Conservation (phyloP, 2,329 filamentous ascomycete genomes). For the Cytospora leucostoma region DNA sequence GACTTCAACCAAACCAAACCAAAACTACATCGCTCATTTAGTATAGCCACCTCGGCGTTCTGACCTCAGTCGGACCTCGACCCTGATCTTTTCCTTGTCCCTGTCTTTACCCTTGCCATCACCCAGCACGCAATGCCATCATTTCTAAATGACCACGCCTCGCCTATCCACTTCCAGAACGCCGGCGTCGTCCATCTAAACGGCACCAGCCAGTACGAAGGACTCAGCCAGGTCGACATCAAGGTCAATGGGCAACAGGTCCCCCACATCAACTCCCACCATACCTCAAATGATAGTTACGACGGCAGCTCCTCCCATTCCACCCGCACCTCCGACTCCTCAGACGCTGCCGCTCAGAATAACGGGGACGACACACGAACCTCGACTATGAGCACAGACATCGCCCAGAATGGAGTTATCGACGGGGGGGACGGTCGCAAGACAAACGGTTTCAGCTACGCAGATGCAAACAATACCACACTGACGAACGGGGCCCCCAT, state of each 20-base stretch:
- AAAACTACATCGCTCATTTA: slow-evolving; percentile 19
- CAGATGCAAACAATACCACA: slow-evolving; percentile 29
- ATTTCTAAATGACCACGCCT: slow-evolving; percentile 51
- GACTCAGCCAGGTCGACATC: slow-evolving; percentile 31
- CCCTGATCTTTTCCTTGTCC: not conserved
- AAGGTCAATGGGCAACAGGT: slow-evolving; percentile 38
- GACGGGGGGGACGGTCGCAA: slow-evolving; percentile 34
- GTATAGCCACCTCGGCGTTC: slow-evolving; percentile 20
- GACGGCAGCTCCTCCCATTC: slow-evolving; percentile 57
- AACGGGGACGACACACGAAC: slow-evolving; percentile 44
- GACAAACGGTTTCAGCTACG: slow-evolving; percentile 40
- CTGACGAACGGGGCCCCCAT: slow-evolving; percentile 32
- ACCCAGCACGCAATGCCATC: slow-evolving; percentile 49
- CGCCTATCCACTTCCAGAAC: slow-evolving; percentile 45
- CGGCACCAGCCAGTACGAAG: slow-evolving; percentile 39
- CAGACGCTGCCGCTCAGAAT: slow-evolving; percentile 47
- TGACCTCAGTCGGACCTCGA: not conserved
- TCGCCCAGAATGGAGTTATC: slow-evolving; percentile 58
- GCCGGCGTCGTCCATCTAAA: slow-evolving; percentile 49
- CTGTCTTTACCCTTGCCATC: not conserved
- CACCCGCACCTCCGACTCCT: slow-evolving; percentile 54
- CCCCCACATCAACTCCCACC: slow-evolving; percentile 43
- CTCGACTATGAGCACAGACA: slow-evolving; percentile 51
- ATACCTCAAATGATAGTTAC: slow-evolving; percentile 53
- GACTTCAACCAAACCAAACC: not conserved